Base-by-base conservation (phyloP, 2,329 filamentous ascomycete species). In the Pyricularia sp. region DNA sequence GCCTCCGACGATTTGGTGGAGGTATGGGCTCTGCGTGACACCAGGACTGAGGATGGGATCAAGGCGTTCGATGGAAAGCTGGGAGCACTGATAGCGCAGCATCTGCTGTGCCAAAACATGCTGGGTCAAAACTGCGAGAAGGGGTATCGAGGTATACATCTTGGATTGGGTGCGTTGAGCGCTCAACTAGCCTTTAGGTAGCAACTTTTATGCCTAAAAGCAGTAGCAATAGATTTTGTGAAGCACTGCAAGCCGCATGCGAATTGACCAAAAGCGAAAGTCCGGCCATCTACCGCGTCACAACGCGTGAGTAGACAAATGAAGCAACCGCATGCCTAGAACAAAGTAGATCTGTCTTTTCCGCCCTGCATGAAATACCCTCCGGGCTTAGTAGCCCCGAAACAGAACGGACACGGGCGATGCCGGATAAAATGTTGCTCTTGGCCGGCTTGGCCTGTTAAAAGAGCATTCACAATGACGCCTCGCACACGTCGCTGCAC, bases 1-100 rank as follows among this genome's bases (percentile, higher is more conserved):
- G 11, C 78, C 79, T 65, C 79, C 78, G n/a, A 79, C 77, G 42
- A 80, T 76, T 71, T 80, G 79, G 69, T 80, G 79, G 26, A 78
- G 71, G 72, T 80, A 78, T 1, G 77, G 74, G 5, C 77, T 78
- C 28, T 74, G 77, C n/a, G 74, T 71, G 30, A 71, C 64, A 14
- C 79, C 78, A 4, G 79, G 78, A 68, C 78, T 78, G 31, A 80
- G 78, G 25, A 76, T 70, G 12, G 73, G 73, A 65, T 75, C 73
- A 11, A 74, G 66, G 2, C 73, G 72, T 67, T 75, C 73, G 63
- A 74, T 71, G 14, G 72, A 69, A 17, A 75, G 72, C 69, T 73
- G 72, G 12, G 69, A 71, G 68, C 73, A 75, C 25, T 70, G 68
- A 68, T 73, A 75, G 5, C 73, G 71, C 69, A 75, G 69, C 73